These are phyloP conservation scores for Flaveria robusta DNA, from an alignment of 129 eudicot genomes.

Conservation along the genomic window DNA sequence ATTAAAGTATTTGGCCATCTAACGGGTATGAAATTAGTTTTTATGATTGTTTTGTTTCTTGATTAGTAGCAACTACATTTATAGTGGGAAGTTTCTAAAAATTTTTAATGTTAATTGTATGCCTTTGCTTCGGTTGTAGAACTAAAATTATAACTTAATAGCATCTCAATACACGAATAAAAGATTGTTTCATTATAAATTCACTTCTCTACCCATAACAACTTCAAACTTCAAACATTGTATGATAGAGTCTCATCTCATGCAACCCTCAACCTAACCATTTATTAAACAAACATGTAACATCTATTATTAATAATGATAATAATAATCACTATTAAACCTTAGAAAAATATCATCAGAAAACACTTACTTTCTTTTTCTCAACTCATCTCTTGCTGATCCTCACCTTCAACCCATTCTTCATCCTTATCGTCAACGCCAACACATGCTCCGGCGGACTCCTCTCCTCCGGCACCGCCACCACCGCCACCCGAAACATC, in stretches of 20 bases:
- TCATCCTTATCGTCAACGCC: slow-evolving; percentile 72
- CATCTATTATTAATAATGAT: background rate
- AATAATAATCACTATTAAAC: background rate
- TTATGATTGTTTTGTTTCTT: no score
- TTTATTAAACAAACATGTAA: background rate
- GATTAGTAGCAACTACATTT: no score
- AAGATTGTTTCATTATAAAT: slow-evolving; percentile 6
- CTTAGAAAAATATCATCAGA: background rate
- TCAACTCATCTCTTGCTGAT: slow-evolving; percentile 33
- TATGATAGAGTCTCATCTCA: background rate
- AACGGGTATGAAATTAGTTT: no score
- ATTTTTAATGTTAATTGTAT: no score
- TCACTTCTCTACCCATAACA: background rate
- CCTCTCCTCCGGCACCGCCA: slow-evolving; percentile 35
- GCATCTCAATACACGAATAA: background rate
- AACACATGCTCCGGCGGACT: slow-evolving; percentile 61
- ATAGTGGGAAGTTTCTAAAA: no score
- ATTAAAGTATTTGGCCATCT: no score
- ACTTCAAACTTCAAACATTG: background rate
- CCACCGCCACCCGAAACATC: slow-evolving; percentile 43
- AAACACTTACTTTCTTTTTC: background rate
- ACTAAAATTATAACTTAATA: no score
- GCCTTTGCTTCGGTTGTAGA: no score
- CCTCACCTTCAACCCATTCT: slow-evolving; percentile 51
- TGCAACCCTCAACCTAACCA: background rate